Evolutionary conservation across 2,329 filamentous ascomycete genomes (phyloP), one percentile per base, ranked within the genome.

Genomic region (Trichoderma sp.): DNA sequence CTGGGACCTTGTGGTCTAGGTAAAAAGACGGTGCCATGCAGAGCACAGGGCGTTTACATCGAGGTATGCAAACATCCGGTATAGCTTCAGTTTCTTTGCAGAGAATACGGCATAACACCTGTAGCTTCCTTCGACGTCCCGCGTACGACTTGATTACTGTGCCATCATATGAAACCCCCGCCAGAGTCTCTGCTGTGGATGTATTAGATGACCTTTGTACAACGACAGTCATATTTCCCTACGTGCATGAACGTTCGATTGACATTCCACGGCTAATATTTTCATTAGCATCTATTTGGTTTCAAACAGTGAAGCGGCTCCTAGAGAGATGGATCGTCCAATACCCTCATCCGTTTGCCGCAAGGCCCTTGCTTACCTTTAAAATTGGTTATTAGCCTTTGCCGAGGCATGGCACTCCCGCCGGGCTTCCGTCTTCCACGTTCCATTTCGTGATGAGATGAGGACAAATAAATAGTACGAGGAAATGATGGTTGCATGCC

Each of bases 91-190:
- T 18, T 41, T 64, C 75, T 76, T 67, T 76, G 6, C 79, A 66
- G 77, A 75, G 76, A 79, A 76, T 80, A 75, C 77, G 78, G 78
- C 77, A 79, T 78, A 74, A 41, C 12, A 65, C 33, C 33, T 65
- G 78, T 75, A n/a, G 74, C 78, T 79, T 76, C 78, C 79, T 78
- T 81, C 69, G 76, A 64, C 75, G 64, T 80, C 71, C 80, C 79
- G 80, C 73, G 80, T 82, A 77, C 73, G 69, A 81, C 79, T 75
- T 75, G 74, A 71, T 69, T 78, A 80, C 77, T 80, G 81, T 82
- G 78, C 79, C 76, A 81, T 81, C 77, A 79, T 81, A 74, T 82
- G 81, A 82, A 82, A 82, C 81, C 71, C 56, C 45, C 1, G 12
- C 66, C 45, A 31, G 41, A 74, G 31, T 38, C 60, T 63, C 45